Percentiles rank a stretch among this genome's conserved stretches.
Evolutionary conservation across 345 rosid genomes (phyloP).

Genomic region (Linum trigynum): DNA sequence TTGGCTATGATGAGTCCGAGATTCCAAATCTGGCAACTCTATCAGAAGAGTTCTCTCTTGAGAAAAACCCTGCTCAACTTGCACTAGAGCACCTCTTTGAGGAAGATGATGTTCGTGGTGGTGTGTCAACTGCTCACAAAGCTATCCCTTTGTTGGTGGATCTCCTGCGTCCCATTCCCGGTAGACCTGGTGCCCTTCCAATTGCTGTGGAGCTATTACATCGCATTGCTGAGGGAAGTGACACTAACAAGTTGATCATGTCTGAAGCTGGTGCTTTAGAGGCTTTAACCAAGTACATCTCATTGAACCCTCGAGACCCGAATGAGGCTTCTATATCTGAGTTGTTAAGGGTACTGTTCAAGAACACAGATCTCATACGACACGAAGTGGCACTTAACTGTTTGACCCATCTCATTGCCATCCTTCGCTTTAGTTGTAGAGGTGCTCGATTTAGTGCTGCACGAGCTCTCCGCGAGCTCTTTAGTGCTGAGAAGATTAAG

Average conservation of each 20-base stretch:
- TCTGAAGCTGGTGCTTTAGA: conserved; percentile 92
- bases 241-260: conserved; percentile 61
- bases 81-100: conserved; percentile 61
- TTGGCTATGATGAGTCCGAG: conserved; percentile 61
- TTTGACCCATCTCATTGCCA: conserved; percentile 78
- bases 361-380: conserved; percentile 58
- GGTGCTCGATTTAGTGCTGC: conserved; percentile 74
- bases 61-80: conserved; percentile 54
- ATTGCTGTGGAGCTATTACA: conserved; percentile 59
- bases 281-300: conserved; percentile 69
- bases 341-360: conserved; percentile 58
- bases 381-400: conserved; percentile 60
- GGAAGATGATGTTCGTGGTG: conserved; percentile 67
- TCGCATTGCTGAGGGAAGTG: conserved; percentile 58
- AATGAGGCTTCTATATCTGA: conserved; percentile 67
- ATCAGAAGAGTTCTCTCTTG: conserved; percentile 59
- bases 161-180: conserved; percentile 80
- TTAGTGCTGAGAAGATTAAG: conserved; percentile 56
- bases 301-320: conserved; percentile 76
- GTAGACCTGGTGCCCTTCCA: conserved; percentile 82
- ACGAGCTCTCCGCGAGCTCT: conserved; percentile 69
- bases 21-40: conserved; percentile 40
- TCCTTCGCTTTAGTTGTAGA: conserved; percentile 67
- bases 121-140: conserved; percentile 52
- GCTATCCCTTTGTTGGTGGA: conserved; percentile 84